Evolutionary conservation across 1,284 basidiomycete species (phyloP).

Genomic region (Moniliophthora roreri): DNA sequence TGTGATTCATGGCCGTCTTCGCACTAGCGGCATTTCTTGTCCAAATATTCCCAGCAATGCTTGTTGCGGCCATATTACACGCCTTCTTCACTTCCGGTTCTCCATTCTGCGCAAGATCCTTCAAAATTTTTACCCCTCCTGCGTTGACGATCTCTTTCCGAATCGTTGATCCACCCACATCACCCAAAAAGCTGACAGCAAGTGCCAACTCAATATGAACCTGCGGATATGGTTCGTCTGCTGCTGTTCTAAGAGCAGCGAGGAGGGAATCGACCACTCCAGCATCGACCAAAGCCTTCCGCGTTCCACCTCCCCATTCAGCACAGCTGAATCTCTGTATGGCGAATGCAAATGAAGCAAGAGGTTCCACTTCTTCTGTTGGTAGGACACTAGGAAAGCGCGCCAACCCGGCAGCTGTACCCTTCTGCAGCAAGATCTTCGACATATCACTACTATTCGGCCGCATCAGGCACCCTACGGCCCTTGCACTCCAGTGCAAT

Average conservation of each 20-base stretch:
- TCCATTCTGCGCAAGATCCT: constrained; percentile 14
- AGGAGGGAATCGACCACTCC: constrained; percentile 21
- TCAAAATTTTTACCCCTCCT: constrained; percentile 23
- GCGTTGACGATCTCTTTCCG: constrained; percentile 25
- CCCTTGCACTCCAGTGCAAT: constrained; percentile 20
- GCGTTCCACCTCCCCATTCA: constrained; percentile 25
- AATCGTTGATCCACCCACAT: constrained; percentile 23
- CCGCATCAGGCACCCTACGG: constrained; percentile 25
- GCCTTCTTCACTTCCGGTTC: constrained; percentile 21
- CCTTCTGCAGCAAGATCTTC: constrained; percentile 21
- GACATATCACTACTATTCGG: constrained; percentile 26
- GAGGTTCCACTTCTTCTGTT: constrained; percentile 22
- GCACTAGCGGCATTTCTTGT: constrained; percentile 22
- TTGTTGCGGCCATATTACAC: constrained; percentile 24
- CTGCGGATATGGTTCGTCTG: constrained; percentile 19
- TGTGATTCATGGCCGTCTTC: constrained; percentile 12
- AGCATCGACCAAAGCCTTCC: constrained; percentile 23
- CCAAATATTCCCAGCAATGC: constrained; percentile 25
- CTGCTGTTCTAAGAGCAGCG: constrained; percentile 20
- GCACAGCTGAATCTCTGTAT: constrained; percentile 26
- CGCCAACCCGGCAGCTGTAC: constrained; percentile 23
- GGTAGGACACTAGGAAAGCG: constrained; percentile 22
- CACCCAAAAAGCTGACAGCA: constrained; percentile 21
- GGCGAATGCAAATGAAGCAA: constrained; percentile 26
- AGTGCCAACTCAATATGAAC: constrained; percentile 24